A percentile compares a stretch with the other conserved stretches of the same genome.
phyloP scores from a whole-genome alignment of 1,284 basidiomycete genomes.

The Cutaneotrichosporon sp. region DNA sequence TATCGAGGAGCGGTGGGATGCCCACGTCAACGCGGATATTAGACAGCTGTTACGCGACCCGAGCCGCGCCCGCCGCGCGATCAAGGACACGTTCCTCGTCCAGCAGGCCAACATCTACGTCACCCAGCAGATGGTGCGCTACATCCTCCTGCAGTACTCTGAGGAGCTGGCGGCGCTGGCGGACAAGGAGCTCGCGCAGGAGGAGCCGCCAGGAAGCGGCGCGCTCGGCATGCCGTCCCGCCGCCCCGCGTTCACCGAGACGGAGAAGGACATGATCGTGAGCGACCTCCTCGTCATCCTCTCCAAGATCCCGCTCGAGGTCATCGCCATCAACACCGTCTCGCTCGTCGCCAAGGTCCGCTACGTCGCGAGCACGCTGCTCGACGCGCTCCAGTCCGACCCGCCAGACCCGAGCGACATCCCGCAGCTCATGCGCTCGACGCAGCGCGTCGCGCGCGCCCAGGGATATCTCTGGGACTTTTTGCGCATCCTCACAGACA shows the following conservation, averaged over 20 bases:
- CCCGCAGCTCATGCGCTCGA: constrained; percentile 8
- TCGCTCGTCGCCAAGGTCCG: constrained; percentile 76
- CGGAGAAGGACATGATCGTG: constrained; percentile 36
- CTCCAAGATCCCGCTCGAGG: constrained; percentile 86
- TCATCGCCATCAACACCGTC: constrained; percentile 82
- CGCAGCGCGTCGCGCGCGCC: constrained; percentile 66
- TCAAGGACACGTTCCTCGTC: constrained; percentile 80
- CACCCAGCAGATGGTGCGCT: constrained; percentile 85
- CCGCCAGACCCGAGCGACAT: constrained; percentile 4
- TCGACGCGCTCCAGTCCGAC: constrained; percentile 79
- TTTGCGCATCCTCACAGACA: constrained; percentile 80
- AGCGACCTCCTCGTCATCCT: constrained; percentile 74
- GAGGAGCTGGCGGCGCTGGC: constrained; percentile 66
- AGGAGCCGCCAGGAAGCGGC: constrained; percentile 46
- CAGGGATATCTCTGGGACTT: constrained; percentile 79
- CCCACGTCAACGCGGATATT: constrained; percentile 69
- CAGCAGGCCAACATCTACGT: constrained; percentile 87
- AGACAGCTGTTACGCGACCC: constrained; percentile 87
- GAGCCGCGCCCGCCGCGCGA: constrained; percentile 69
- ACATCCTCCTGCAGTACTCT: constrained; percentile 83
- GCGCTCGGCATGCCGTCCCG: constrained; percentile 48
- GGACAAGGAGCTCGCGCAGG: constrained; percentile 46
- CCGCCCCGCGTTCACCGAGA: constrained; percentile 28
- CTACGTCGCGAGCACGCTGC: constrained; percentile 80
- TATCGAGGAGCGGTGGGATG: constrained; percentile 44